Conservation (phyloP, 306 rosid species). For the Gastrolobium bilobum region DNA sequence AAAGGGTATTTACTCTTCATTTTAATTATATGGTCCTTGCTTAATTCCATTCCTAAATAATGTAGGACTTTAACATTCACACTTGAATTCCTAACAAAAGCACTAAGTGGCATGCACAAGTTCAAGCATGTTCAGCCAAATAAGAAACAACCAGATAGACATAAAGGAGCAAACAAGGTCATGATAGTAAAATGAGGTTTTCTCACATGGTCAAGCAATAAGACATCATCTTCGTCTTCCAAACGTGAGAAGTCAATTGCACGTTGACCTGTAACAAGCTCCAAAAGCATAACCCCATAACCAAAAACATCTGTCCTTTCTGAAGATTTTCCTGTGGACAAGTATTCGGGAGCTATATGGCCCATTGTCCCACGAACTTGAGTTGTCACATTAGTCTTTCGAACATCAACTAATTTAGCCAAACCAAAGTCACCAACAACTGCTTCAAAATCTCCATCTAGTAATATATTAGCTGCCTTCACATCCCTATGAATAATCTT, state of each 20-base stretch:
- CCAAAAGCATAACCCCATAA: conserved; percentile 94
- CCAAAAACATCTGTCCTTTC: conserved; percentile 95
- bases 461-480: conserved; percentile 94
- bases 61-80: too few relatives aligned
- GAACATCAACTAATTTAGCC: conserved; percentile 91
- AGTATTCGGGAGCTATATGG: conserved; percentile 97
- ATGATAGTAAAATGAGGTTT: conserved; percentile 28
- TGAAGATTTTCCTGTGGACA: conserved; percentile 94
- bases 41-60: too few relatives aligned
- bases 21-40: too few relatives aligned
- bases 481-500: conserved; percentile 97
- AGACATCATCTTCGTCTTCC: conserved; percentile 90
- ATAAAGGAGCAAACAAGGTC: conserved; percentile 16
- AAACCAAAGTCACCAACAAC: conserved; percentile 96
- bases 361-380: conserved; percentile 99
- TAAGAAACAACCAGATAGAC: conserved; percentile 11
- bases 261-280: conserved; percentile 90
- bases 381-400: conserved; percentile 85
- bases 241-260: conserved; percentile 95
- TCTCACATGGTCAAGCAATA: conserved; percentile 94
- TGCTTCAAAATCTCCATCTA: conserved; percentile 94
- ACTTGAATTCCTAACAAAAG: too few relatives aligned
- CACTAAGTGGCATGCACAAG: conserved; percentile 12
- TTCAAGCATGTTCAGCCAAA: conserved; percentile 12
- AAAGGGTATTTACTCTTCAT: too few relatives aligned